A percentile compares a stretch with the other conserved stretches of the same genome.
Evolutionary conservation across 768 basidiomycete genomes (phyloP).

Genomic region (Tulasnella sp.): DNA sequence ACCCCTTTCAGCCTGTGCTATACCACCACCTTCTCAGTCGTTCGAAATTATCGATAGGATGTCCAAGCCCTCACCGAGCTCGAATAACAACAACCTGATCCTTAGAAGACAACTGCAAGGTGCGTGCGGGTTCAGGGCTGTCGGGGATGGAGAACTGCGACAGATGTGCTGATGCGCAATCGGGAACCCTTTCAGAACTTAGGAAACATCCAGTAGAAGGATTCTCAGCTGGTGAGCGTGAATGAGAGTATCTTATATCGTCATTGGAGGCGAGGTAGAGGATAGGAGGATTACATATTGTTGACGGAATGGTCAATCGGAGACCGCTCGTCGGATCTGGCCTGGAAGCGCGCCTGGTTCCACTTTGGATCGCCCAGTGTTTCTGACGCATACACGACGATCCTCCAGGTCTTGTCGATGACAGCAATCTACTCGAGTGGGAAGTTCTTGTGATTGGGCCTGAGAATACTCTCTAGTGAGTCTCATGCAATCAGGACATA

Average conservation of each 20-base stretch:
- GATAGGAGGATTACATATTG: background rate
- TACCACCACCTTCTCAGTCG: no score
- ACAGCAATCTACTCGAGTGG: slow-evolving; percentile 93
- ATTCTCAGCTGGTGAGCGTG: slow-evolving; percentile 74
- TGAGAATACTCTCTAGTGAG: slow-evolving; percentile 27
- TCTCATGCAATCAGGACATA: slow-evolving; percentile 21
- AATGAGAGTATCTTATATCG: slow-evolving; percentile 7
- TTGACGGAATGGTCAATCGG: background rate
- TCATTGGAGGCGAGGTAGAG: slow-evolving; percentile 13
- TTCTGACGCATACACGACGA: slow-evolving; percentile 25
- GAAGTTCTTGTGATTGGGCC: slow-evolving; percentile 87
- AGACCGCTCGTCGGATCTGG: slow-evolving; percentile 11
- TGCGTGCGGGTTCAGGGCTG: background rate
- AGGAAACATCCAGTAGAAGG: slow-evolving; percentile 91
- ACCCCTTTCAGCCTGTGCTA: no score
- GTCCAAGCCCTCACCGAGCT: background rate
- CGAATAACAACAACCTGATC: slow-evolving; percentile 48
- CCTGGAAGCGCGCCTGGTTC: slow-evolving; percentile 22
- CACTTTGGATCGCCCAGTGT: slow-evolving; percentile 27
- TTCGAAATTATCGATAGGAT: background rate
- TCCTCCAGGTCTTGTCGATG: slow-evolving; percentile 75
- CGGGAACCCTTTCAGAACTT: slow-evolving; percentile 41
- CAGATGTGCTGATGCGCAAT: background rate
- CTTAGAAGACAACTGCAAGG: slow-evolving; percentile 59
- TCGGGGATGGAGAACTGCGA: background rate